These are phyloP conservation scores for Fusarium ramigenum DNA, from an alignment of 2,329 filamentous ascomycete genomes.

Conservation along the genomic window DNA sequence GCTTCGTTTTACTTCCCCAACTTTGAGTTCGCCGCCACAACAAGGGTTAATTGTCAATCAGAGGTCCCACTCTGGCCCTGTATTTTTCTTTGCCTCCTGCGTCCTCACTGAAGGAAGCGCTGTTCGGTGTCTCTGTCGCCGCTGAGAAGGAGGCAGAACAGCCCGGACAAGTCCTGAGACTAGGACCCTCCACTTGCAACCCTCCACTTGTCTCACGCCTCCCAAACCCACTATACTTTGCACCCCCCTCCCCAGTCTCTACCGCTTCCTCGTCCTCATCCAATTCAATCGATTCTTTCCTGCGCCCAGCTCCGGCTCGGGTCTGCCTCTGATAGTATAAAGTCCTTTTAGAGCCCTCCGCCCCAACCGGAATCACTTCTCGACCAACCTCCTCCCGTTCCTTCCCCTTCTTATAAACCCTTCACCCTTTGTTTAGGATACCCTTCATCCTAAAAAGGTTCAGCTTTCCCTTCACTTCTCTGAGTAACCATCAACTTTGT, in stretches of 20 bases:
- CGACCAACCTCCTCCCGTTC: conserved; percentile 24
- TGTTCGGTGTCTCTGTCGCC: conserved; percentile 14
- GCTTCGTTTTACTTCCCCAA: conserved; percentile 19
- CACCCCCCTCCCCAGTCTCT: conserved; percentile 28
- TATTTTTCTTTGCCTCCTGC: conserved; percentile 21
- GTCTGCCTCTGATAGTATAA: conserved; percentile 43
- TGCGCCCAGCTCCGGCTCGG: conserved; percentile 34
- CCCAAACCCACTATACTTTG: conserved; percentile 14
- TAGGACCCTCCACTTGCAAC: conserved; percentile 23
- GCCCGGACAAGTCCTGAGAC: background rate
- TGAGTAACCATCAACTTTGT: conserved; percentile 30
- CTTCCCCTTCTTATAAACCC: conserved; percentile 3
- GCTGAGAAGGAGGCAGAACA: conserved; percentile 2
- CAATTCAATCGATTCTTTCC: conserved; percentile 19
- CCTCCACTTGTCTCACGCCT: conserved; percentile 41
- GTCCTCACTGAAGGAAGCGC: conserved; percentile 8
- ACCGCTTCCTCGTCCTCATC: conserved; percentile 29
- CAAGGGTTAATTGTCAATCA: conserved; percentile 17
- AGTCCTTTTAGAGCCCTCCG: conserved; percentile 41
- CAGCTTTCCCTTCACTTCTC: conserved; percentile 15
- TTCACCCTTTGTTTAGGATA: conserved; percentile 32
- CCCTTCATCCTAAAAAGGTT: conserved; percentile 25
- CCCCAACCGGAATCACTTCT: conserved; percentile 32
- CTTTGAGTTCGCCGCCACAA: conserved; percentile 26
- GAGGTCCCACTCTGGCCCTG: conserved; percentile 3